Evolutionary conservation across 2,329 filamentous ascomycete genomes (phyloP).

Genomic region (Tolypocladium pustulatum): DNA sequence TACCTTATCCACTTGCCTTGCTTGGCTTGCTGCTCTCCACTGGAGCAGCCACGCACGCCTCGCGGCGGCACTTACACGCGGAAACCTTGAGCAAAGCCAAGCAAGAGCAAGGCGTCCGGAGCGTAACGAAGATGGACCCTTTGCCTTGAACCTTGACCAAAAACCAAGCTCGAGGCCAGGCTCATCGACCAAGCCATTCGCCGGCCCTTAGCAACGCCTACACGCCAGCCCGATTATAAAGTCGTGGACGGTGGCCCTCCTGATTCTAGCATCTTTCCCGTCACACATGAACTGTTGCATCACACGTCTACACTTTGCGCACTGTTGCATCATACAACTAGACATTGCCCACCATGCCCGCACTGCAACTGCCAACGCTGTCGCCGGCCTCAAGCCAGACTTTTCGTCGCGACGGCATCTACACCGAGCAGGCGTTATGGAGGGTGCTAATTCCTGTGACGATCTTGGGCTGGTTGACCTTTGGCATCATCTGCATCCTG

Average conservation of each 20-base stretch:
- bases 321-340: not conserved
- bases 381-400: not conserved
- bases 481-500: conserved; percentile 20
- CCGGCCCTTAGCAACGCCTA: not conserved
- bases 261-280: not conserved
- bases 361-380: not conserved
- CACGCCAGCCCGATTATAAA: not conserved
- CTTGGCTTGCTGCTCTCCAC: not conserved
- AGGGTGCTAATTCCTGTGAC: conserved; percentile 15
- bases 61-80: not conserved
- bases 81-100: not conserved
- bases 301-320: not conserved
- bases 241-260: not conserved
- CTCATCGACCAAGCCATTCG: not conserved
- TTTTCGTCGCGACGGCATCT: not conserved
- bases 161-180: not conserved
- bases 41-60: not conserved
- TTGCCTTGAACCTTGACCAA: not conserved
- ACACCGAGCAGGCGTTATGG: not conserved
- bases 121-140: not conserved
- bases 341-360: not conserved
- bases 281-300: not conserved
- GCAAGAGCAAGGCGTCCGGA: not conserved
- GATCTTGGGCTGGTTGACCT: conserved; percentile 17
- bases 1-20: not conserved